Base-by-base conservation (phyloP, 2,329 filamentous ascomycete genomes). In the Beauveria medogensis region DNA sequence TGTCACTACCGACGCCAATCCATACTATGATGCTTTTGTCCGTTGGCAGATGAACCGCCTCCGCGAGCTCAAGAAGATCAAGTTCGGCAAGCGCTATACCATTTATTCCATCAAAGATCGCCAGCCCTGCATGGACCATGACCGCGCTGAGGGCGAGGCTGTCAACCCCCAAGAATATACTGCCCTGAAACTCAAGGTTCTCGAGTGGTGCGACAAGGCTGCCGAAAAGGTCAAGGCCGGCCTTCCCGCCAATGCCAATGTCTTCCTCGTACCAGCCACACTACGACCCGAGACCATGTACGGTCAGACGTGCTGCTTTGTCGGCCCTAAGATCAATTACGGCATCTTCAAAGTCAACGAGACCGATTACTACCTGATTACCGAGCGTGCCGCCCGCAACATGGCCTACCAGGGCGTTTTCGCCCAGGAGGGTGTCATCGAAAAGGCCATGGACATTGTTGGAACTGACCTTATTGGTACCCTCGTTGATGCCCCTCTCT, bases 271-370 rank as follows among this genome's bases (percentile, higher is more conserved):
- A 14, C 90, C 94, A 14, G 94, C 94, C 18, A 97, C 94, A 60
- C 82, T 99, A 64, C 84, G 94, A 64, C 91, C 94, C 2, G 94
- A 99, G 80, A 99, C 94, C 41, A 97, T 99, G 93, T 99, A 97
- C 72, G 95, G 95, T 46, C 94, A 97, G 75, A 95, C 87, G 4
- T 95, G 91, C 77, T 96, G 92, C 73, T 99, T 97, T 68, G 91
- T 99, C 53, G 91, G 92, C 3, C 93, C 94, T 10, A 90, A 89
- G 71, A 89, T 97, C 69, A 85, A 81, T 50, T 99, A 99, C 70
- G 93, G 93, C 55, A 78, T 99, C 64, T 97, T 91, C 81, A 90
- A 91, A 74, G 84, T 86, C 60, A 83, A 82, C 24, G 83, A 89
- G 64, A 88, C 85, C 65, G 89, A 96, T 67, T 96, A 91, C 76